Evolutionary conservation across 1,284 basidiomycete genomes (phyloP).

Genomic region (Mycena citricolor): DNA sequence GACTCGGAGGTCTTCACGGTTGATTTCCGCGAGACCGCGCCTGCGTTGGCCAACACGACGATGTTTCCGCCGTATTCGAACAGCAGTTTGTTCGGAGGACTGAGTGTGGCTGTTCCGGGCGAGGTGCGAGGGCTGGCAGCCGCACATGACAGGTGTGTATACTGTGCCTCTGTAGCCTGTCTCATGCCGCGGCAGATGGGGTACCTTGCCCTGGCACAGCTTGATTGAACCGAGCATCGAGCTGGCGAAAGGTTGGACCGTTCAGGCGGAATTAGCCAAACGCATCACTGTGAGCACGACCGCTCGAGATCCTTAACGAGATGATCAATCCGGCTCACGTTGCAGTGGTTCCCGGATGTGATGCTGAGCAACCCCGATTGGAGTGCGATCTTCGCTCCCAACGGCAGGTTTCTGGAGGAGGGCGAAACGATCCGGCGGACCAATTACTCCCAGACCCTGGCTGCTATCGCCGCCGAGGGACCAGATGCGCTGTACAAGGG

Average conservation of each 20-base stretch:
- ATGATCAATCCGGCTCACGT: too few species aligned
- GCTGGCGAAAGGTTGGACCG: constrained; percentile 76
- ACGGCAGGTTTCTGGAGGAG: constrained; percentile 67
- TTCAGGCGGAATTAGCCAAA: constrained; percentile 72
- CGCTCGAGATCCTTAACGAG: too few species aligned
- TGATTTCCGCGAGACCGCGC: constrained; percentile 89
- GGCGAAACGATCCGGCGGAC: constrained; percentile 73
- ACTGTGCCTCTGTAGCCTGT: too few species aligned
- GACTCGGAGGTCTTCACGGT: constrained; percentile 70
- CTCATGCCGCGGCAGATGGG: constrained; percentile 55
- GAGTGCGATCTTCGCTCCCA: constrained; percentile 77
- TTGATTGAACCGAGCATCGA: constrained; percentile 76
- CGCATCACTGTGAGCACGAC: constrained; percentile 60
- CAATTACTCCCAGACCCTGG: constrained; percentile 70
- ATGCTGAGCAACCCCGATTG: constrained; percentile 82
- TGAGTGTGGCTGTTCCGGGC: constrained; percentile 83
- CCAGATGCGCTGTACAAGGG: constrained; percentile 80
- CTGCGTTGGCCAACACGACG: constrained; percentile 63
- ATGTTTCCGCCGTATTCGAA: constrained; percentile 68
- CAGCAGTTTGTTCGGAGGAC: constrained; percentile 69
- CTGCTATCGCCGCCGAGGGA: constrained; percentile 65
- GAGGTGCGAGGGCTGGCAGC: constrained; percentile 83
- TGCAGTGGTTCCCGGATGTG: constrained; percentile 52
- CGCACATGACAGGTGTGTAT: constrained; percentile 58
- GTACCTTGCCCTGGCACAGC: constrained; percentile 71